phyloP scores from a whole-genome alignment of 2,329 filamentous ascomycete species.

The Aspergillus awamori region DNA sequence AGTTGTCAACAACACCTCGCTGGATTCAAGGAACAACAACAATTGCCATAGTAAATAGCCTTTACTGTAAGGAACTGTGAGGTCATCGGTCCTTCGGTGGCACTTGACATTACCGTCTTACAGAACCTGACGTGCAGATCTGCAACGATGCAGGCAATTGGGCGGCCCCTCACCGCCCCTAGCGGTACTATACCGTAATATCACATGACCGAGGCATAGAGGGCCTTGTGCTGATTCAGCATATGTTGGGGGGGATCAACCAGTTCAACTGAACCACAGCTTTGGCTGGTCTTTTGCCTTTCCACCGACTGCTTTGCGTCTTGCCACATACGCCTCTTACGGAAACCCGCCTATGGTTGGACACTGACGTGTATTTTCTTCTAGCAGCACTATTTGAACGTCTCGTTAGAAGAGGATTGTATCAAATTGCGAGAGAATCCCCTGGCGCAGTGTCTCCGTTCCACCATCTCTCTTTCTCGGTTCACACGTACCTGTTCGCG shows the following conservation, averaged over 20 bases:
- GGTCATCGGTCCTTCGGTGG: slow-evolving; percentile 5
- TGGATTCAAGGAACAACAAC: neutral
- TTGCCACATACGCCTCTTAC: neutral
- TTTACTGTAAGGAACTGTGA: neutral
- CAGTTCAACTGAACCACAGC: neutral
- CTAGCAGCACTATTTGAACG: neutral
- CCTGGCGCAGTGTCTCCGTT: slow-evolving; percentile 2
- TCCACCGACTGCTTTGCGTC: neutral
- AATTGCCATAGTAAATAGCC: no score
- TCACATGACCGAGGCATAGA: neutral
- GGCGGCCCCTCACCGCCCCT: neutral
- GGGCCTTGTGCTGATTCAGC: neutral
- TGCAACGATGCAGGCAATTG: neutral
- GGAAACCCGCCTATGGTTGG: neutral
- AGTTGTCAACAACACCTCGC: neutral
- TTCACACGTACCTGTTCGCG: slow-evolving; percentile 1
- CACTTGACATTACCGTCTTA: neutral
- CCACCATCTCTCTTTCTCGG: neutral
- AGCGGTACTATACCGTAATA: neutral
- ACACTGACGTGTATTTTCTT: neutral
- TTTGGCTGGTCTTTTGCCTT: neutral
- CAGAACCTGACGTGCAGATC: slow-evolving; percentile 6
- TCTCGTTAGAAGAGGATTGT: neutral
- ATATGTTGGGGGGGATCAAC: neutral
- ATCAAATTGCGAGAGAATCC: neutral